These are phyloP conservation scores for Nidularia sp. DNA, from an alignment of 768 basidiomycete species.

Conservation along the genomic window DNA sequence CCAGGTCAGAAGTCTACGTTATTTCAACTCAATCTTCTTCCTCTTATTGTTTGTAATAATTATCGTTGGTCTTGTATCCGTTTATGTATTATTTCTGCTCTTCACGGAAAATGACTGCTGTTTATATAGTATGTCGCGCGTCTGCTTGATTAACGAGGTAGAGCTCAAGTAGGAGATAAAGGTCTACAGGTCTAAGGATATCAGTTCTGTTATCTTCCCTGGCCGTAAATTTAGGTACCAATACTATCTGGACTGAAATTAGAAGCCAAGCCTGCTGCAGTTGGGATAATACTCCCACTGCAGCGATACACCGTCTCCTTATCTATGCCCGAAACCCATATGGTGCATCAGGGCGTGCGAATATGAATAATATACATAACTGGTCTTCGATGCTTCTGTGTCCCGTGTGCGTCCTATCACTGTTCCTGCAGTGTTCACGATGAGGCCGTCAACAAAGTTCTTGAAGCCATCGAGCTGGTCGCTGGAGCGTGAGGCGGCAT, in stretches of 20 bases:
- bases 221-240: no score
- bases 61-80: no score
- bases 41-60: no score
- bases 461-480: slow-evolving; percentile 6
- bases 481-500: slow-evolving; percentile 17
- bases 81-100: no score
- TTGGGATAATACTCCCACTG: neutral
- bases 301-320: neutral
- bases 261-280: neutral
- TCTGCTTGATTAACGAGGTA: no score
- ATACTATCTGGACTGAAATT: neutral
- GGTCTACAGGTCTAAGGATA: no score
- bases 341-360: neutral
- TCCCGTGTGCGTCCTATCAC: neutral
- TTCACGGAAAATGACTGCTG: no score
- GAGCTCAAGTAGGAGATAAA: no score
- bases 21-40: no score
- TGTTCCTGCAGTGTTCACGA: neutral
- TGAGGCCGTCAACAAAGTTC: neutral
- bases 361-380: neutral
- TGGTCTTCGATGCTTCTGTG: neutral
- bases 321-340: neutral
- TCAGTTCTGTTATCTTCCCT: no score
- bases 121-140: no score
- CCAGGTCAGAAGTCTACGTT: no score